Conservation (phyloP, 2,329 filamentous ascomycete species). For the Cytospora piceae region DNA sequence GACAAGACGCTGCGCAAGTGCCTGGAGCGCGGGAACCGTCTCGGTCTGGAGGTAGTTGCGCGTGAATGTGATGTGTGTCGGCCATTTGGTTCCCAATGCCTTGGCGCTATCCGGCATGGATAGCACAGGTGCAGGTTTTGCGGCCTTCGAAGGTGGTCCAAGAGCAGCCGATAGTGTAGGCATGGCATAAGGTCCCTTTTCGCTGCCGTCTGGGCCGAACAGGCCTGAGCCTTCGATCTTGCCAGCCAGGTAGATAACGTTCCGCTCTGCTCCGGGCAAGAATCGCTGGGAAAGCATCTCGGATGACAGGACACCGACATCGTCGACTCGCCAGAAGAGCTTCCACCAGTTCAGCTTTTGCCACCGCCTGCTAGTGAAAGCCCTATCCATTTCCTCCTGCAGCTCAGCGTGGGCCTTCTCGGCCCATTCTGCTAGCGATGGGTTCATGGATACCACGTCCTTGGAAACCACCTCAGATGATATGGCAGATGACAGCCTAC, state of each 20-base stretch:
- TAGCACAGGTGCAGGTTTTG: slow-evolving; percentile 18
- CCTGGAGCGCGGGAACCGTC: slow-evolving; percentile 72
- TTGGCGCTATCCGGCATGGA: slow-evolving; percentile 1
- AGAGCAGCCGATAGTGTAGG: slow-evolving; percentile 31
- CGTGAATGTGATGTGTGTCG: slow-evolving; percentile 71
- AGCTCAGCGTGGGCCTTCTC: slow-evolving; percentile 82
- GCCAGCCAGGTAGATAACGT: slow-evolving; percentile 81
- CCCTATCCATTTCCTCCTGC: slow-evolving; percentile 75
- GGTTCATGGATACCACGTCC: slow-evolving; percentile 54
- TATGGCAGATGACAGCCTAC: slow-evolving; percentile 41
- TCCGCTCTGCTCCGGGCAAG: slow-evolving; percentile 76
- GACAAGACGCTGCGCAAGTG: slow-evolving; percentile 73
- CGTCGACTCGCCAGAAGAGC: slow-evolving; percentile 91
- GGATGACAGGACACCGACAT: slow-evolving; percentile 80
- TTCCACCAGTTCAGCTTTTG: slow-evolving; percentile 89
- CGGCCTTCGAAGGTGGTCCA: background rate
- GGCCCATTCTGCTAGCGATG: slow-evolving; percentile 71
- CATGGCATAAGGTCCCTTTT: slow-evolving; percentile 33
- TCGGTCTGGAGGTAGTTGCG: slow-evolving; percentile 68
- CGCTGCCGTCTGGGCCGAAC: slow-evolving; percentile 23
- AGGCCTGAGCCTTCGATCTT: slow-evolving; percentile 46
- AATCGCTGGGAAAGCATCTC: slow-evolving; percentile 79
- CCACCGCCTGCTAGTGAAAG: slow-evolving; percentile 79
- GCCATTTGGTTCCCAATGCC: slow-evolving; percentile 63
- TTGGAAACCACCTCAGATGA: slow-evolving; percentile 41